Conservation (phyloP, 208 protist species). For the Acanthamoeba rhysodes region DNA sequence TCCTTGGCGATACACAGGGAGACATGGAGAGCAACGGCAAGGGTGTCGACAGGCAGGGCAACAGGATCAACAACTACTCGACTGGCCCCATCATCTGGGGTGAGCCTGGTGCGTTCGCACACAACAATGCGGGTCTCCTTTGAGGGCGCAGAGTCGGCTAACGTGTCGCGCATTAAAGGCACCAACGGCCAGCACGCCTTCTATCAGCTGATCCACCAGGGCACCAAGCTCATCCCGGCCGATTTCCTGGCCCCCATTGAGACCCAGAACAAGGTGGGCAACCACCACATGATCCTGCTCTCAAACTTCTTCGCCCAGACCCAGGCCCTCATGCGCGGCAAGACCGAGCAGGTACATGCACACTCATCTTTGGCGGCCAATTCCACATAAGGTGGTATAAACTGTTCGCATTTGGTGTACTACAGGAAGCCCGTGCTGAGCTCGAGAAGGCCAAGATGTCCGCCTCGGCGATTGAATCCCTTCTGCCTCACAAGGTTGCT, state of each 20-base stretch:
- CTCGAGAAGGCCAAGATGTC: conserved; percentile 77
- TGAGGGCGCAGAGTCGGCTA: not conserved
- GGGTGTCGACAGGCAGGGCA: conserved; percentile 76
- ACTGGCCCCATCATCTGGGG: conserved; percentile 98
- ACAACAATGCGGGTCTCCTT: not conserved
- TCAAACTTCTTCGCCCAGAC: conserved; percentile 98
- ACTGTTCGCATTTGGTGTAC: not conserved
- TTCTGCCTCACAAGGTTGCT: conserved; percentile 84
- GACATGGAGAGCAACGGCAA: conserved; percentile 99
- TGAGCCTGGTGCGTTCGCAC: conserved; percentile 94
- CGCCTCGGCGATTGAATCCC: conserved; percentile 68
- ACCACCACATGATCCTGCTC: conserved; percentile 97
- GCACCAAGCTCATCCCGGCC: conserved; percentile 97
- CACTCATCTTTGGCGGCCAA: not conserved
- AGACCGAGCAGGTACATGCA: conserved; percentile 92
- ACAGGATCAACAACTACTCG: conserved; percentile 87
- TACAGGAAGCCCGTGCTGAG: conserved; percentile 84
- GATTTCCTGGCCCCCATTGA: conserved; percentile 97
- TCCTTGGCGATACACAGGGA: conserved; percentile 40
- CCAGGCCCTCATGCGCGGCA: conserved; percentile 97
- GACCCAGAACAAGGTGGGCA: conserved; percentile 94
- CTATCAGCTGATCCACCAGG: conserved; percentile 98
- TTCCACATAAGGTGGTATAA: too few relatives aligned
- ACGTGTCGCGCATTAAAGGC: not conserved
- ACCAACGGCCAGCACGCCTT: conserved; percentile 95